Evolutionary conservation across 495 filamentous ascomycete species (phyloP), one percentile per base, ranked within the genome.

Genomic region (Aspergillus biplanus): DNA sequence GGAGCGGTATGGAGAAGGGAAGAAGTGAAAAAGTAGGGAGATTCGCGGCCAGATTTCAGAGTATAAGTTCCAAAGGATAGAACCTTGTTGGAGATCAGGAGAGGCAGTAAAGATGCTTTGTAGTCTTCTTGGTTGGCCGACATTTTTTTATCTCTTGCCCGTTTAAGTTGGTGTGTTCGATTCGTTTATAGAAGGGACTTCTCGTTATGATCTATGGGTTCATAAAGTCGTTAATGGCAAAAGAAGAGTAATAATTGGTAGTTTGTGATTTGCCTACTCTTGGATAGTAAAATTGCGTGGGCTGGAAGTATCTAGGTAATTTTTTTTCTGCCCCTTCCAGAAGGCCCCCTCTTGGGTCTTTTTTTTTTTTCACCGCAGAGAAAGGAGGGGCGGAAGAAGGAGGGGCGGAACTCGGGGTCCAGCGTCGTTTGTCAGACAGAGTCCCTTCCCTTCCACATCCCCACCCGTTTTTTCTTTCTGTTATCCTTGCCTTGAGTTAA

Each of bases 1-100:
- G 86, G 78, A 32, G 87, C 89, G 27, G 85, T 86, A 80, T 93
- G 89, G 80, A 97, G 92, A 67, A 89, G 85, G 35, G 92, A 92
- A 16, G 93, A 91, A 76, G 95, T 96, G 88, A 98, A 96, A 85
- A 99, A 97, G 86, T 98, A 97, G n/a, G 95, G 93, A 7, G 92
- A 97, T 69, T 87, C 84, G 65, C 95, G 92, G 67, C 90, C 89
- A 59, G 93, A 97, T 77, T 99, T 99, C 65, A 99, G 83, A 59
- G 86, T 88, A 82, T 89, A 97, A 68, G 83, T 87, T 73, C 95
- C 94, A 79, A 99, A 97, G 47, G 88, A 89, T 61, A 97, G 88
- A 74, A 92, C 88, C 61, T 86, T 86, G 76, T 87, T 88, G 42
- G 79, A 74, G 69, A 95, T 83, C 53, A 91, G 85, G 47, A 90